Percentiles rank a stretch among this genome's conserved stretches.
Evolutionary conservation across 2,329 filamentous ascomycete genomes (phyloP).

Genomic region (Macrophomina phaseolina): DNA sequence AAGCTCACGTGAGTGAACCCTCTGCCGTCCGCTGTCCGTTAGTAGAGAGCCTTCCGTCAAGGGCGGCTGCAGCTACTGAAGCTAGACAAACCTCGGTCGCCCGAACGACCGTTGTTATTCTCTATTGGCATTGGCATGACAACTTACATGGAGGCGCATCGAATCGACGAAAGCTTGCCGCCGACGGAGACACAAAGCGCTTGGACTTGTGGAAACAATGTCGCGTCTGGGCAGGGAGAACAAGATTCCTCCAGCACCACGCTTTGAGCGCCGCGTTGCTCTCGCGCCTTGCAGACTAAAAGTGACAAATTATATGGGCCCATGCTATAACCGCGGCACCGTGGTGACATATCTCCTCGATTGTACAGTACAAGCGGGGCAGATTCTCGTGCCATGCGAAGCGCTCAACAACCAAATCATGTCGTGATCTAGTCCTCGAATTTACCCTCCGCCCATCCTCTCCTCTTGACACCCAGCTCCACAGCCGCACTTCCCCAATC

Average conservation of each 20-base stretch:
- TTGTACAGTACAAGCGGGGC: no score
- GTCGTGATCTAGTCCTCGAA: conserved; percentile 52
- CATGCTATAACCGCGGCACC: background rate
- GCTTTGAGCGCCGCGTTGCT: background rate
- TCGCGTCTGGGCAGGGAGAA: conserved; percentile 16
- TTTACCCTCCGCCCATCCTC: conserved; percentile 77
- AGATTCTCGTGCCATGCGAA: background rate
- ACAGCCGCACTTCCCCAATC: conserved; percentile 96
- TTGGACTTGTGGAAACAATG: background rate
- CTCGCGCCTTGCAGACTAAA: background rate
- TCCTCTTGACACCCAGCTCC: conserved; percentile 88
- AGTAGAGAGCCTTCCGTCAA: conserved; percentile 7
- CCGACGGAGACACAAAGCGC: background rate
- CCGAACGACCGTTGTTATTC: background rate
- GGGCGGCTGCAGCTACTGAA: background rate
- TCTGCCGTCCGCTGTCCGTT: conserved; percentile 1
- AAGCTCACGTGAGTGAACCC: conserved; percentile 13
- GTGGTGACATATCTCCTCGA: no score
- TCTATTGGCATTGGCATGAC: background rate
- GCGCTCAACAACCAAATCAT: background rate
- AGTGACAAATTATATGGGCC: background rate
- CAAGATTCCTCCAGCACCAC: conserved; percentile 5
- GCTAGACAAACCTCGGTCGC: background rate
- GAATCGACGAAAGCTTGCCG: background rate
- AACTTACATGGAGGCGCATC: background rate